Evolutionary conservation across 2,329 filamentous ascomycete genomes (phyloP).

Genomic region (Stenocarpella maydis): DNA sequence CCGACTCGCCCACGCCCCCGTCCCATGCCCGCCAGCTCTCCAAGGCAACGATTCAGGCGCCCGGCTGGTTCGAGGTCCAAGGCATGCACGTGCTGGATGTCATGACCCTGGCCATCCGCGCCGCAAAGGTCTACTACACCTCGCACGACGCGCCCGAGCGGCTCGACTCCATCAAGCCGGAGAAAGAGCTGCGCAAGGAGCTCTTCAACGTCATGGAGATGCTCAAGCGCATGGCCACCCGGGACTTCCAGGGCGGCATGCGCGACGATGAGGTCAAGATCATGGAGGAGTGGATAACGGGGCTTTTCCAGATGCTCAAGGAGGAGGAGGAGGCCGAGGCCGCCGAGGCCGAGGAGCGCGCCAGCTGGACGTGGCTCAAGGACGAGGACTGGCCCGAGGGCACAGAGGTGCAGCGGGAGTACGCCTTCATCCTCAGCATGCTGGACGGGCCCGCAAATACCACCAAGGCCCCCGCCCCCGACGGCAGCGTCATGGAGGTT

Average conservation of each 20-base stretch:
- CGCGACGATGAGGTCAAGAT: constrained; percentile 78
- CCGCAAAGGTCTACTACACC: constrained; percentile 96
- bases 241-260: constrained; percentile 86
- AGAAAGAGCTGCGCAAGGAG: constrained; percentile 85
- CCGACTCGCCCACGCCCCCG: constrained; percentile 35
- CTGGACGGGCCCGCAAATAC: constrained; percentile 38
- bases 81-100: constrained; percentile 93
- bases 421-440: constrained; percentile 82
- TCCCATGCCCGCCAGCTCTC: constrained; percentile 35
- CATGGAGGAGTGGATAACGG: constrained; percentile 81
- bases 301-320: constrained; percentile 78
- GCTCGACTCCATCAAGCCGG: constrained; percentile 85
- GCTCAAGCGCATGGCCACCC: constrained; percentile 87
- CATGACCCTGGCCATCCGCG: constrained; percentile 92
- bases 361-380: constrained; percentile 81
- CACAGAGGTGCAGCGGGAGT: constrained; percentile 77
- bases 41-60: constrained; percentile 49
- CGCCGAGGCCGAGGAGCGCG: constrained; percentile 73
- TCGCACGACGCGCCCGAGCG: constrained; percentile 87
- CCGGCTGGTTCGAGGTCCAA: constrained; percentile 85
- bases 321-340: constrained; percentile 81
- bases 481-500: constrained; percentile 55
- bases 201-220: constrained; percentile 88
- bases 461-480: constrained; percentile 29
- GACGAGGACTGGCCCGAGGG: constrained; percentile 75